Evolutionary conservation across 805 yeast genomes (phyloP).

Genomic region (Metschnikowia hibisci): DNA sequence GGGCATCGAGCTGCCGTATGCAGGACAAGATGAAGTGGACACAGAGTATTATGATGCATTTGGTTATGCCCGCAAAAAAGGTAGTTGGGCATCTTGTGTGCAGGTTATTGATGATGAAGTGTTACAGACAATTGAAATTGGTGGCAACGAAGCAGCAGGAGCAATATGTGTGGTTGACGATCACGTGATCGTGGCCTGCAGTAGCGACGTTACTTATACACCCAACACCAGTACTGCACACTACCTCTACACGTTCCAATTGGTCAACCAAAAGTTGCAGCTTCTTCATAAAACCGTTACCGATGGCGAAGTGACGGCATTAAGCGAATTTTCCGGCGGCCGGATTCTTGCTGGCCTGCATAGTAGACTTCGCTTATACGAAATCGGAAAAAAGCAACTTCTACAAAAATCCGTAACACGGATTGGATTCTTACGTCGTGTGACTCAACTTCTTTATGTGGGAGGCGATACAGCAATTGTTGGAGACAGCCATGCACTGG

Average conservation of each 20-base stretch:
- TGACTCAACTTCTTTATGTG: constrained; percentile 50
- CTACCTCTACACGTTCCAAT: constrained; percentile 36
- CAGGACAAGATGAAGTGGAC: constrained; percentile 19
- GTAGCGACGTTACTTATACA: constrained; percentile 23
- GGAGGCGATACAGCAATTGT: constrained; percentile 57
- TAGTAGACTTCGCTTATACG: constrained; percentile 55
- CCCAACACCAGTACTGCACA: constrained; percentile 26
- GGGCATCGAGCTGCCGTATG: constrained; percentile 30
- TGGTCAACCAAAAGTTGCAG: constrained; percentile 34
- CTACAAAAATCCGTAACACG: constrained; percentile 57
- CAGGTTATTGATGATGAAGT: constrained; percentile 45
- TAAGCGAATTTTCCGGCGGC: constrained; percentile 51
- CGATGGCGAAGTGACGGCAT: constrained; percentile 43
- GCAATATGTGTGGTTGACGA: constrained; percentile 31
- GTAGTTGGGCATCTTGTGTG: constrained; percentile 51
- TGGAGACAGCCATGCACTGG: constrained; percentile 70
- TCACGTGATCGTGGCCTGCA: constrained; percentile 47
- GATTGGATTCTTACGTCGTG: constrained; percentile 42
- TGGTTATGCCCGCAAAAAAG: constrained; percentile 32
- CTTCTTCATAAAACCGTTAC: constrained; percentile 60
- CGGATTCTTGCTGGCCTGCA: constrained; percentile 57
- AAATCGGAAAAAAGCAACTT: constrained; percentile 75
- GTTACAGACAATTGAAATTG: constrained; percentile 43
- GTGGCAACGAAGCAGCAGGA: constrained; percentile 40
- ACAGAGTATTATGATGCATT: constrained; percentile 42